Base-by-base conservation (phyloP, 2,329 filamentous ascomycete genomes). In the Podosphaera fusca region DNA sequence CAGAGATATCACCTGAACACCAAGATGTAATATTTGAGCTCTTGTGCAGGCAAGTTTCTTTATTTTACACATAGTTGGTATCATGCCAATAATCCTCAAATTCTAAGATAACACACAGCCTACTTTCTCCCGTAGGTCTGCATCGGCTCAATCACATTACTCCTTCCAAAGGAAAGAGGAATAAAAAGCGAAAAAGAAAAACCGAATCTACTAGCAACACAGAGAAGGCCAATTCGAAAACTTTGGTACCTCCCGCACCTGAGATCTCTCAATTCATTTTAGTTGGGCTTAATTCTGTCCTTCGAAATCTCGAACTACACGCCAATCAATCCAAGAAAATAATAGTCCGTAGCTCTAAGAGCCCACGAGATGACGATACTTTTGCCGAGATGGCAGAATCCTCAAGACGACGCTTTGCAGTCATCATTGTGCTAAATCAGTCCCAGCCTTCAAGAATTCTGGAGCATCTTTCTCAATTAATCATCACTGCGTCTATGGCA, bases 21-120 rank as follows among this genome's bases (percentile, higher is more conserved):
- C 80, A 85, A 67, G 75, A 81, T 55, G 72, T 74, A 3, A 81
- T 85, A 42, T 65, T 85, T 8, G 80, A 85, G 60, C 71, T 87
- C 54, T 71, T 85, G 4, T 84, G 78, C 75, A 76, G 72, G 82
- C 85, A 73, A 63, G 29, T 29, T 30, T 34, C 31, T 45, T 42
- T 12, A 38, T 12, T 12, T 42, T 6, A 42, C 10, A 42, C 10
- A 42, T 21, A 21, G 33, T 2, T 33, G n/a, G 10, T 29, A 30
- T 46, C 12, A 5, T 3, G 4, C 30, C n/a, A 53, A 34, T 53
- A 21, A 53, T 14, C 36, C 12, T 9, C 4, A 33, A 1, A 12
- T 35, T n/a, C 50, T 53, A 35, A 53, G 10, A 31, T 38, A 30
- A 21, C 36, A 52, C n/a, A 4, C 56, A 87, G 82, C 59, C 70